A percentile compares a stretch with the other conserved stretches of the same genome.
Evolutionary conservation across 2,329 filamentous ascomycete genomes (phyloP).

Genomic region (Botryotinia convoluta): DNA sequence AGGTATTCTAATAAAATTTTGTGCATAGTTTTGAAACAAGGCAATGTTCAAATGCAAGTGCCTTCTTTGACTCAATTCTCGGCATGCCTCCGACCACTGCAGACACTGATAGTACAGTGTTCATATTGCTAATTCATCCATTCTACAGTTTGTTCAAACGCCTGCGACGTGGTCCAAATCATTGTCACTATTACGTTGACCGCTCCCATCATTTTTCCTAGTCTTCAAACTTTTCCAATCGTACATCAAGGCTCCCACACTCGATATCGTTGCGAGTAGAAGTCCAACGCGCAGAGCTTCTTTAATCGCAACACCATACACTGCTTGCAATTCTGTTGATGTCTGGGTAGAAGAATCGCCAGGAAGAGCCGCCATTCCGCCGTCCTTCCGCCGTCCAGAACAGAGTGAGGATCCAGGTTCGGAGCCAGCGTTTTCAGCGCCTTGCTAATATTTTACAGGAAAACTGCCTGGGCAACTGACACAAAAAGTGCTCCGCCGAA

Average conservation of each 20-base stretch:
- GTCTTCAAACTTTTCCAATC: background rate
- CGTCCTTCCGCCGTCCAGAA: background rate
- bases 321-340: background rate
- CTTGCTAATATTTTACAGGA: conserved; percentile 19
- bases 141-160: background rate
- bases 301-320: background rate
- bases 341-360: background rate
- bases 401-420: background rate
- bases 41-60: background rate
- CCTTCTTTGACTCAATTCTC: background rate
- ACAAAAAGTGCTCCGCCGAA: conserved; percentile 33
- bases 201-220: background rate
- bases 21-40: background rate
- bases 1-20: background rate
- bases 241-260: background rate
- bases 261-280: background rate
- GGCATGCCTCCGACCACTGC: background rate
- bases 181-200: background rate
- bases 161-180: background rate
- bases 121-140: background rate
- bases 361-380: background rate
- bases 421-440: background rate
- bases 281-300: background rate
- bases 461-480: conserved; percentile 34
- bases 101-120: background rate